Base-by-base conservation (phyloP, 305 asterid genomes). In the Fraxinus xanthoxyloides region DNA sequence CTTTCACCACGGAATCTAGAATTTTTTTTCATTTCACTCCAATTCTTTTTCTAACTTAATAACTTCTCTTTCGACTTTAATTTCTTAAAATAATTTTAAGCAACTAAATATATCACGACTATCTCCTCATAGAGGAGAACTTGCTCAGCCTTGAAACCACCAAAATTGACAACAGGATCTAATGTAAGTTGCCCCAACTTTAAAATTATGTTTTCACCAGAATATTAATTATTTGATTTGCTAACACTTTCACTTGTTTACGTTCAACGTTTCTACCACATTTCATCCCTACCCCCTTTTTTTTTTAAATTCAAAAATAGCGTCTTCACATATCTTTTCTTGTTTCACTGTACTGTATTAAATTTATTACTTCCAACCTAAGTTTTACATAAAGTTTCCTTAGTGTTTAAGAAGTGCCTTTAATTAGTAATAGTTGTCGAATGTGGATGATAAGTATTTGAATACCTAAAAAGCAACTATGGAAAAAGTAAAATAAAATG, bases 321-420 rank as follows among this genome's bases (percentile, higher is more conserved):
- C 26, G 63, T 51, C 4, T 54, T 54, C 26, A 15, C 65, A 6
- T 17, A 17, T 4, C 24, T 54, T 54, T 59, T 21, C 5, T 3
- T 21, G 69, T 54, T 54, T 54, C 65, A 54, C 21, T 6, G 2
- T 1, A 54, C 24, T 54, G 65, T 54, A n/a, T n/a, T 19, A 54
- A 21, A 19, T n/a, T 54, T 54, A 19, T 54, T 54, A 67, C 74
- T 67, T 67, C 38, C 35, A 4, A 67, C 36, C 74, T 28, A 67
- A 67, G 21, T 67, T 28, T n/a, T 12, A 67, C 19, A 28, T 26
- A 12, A 88, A 84, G 90, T 77, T 90, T 90, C 87, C 93, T 90
- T 88, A 87, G 86, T 78, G 56, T 80, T 80, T 88, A 90, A 90
- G 93, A 88, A 83, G 89, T 72, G 84, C 89, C 30, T 80, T 80